Evolutionary conservation across 106 monocot genomes (phyloP).

Genomic region (Platanthera guangdongensis): DNA sequence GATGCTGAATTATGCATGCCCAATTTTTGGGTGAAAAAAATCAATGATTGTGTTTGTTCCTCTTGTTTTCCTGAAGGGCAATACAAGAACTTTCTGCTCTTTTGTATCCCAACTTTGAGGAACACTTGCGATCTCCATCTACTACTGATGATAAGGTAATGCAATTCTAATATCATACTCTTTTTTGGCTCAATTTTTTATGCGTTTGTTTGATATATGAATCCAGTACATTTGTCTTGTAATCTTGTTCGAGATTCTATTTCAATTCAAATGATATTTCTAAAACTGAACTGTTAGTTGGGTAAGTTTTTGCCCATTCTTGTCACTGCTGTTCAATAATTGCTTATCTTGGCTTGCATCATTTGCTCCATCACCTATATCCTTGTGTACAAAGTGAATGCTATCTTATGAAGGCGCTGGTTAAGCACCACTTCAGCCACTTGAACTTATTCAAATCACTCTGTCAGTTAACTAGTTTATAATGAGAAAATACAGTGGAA

Average conservation of each 20-base stretch:
- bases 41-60: not conserved
- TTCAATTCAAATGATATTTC: not conserved
- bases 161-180: not conserved
- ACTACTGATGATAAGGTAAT: slow-evolving; percentile 34
- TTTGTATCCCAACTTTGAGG: slow-evolving; percentile 11
- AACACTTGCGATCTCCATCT: slow-evolving; percentile 10
- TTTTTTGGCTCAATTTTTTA: not conserved
- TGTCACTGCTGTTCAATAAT: not conserved
- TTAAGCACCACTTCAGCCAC: too few relatives aligned
- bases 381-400: too few relatives aligned
- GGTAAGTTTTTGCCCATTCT: not conserved
- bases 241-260: not conserved
- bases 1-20: not conserved
- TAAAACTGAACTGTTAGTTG: not conserved
- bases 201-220: not conserved
- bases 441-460: too few relatives aligned
- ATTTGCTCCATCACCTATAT: too few relatives aligned
- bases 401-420: too few relatives aligned
- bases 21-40: not conserved
- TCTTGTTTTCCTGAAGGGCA: slow-evolving; percentile 32
- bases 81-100: slow-evolving; percentile 51
- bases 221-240: not conserved
- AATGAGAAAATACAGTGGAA: too few relatives aligned
- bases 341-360: too few relatives aligned
- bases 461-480: too few relatives aligned